A percentile compares a stretch with the other conserved stretches of the same genome.
Conservation (phyloP, 108 stramenopile species). For the Seminavis robusta region DNA sequence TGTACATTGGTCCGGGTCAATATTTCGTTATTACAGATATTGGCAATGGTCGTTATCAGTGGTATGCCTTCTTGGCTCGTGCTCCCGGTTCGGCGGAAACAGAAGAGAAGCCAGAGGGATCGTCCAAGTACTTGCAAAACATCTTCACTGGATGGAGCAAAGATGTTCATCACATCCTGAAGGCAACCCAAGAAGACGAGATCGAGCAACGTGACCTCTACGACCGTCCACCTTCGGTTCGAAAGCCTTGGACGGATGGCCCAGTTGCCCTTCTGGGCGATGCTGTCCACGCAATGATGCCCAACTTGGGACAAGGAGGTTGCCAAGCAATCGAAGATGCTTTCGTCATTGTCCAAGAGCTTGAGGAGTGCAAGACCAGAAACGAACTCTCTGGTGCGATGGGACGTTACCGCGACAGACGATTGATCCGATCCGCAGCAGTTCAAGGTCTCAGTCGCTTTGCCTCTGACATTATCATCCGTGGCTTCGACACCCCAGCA, state of each 20-base stretch:
- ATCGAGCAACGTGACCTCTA: constrained; percentile 78
- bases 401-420: constrained; percentile 35
- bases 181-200: constrained; percentile 58
- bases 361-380: constrained; percentile 31
- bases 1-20: constrained; percentile 71
- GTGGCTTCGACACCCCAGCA: constrained; percentile 71
- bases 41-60: constrained; percentile 73
- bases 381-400: constrained; percentile 28
- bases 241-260: constrained; percentile 60
- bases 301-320: constrained; percentile 78
- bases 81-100: constrained; percentile 41
- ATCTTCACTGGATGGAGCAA: constrained; percentile 58
- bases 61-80: constrained; percentile 76
- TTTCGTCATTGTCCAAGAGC: constrained; percentile 57
- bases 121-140: constrained; percentile 46
- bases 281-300: constrained; percentile 71
- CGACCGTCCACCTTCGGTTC: constrained; percentile 67
- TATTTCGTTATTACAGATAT: constrained; percentile 81
- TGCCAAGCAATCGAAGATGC: constrained; percentile 82
- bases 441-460: constrained; percentile 71
- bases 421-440: constrained; percentile 62
- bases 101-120: constrained; percentile 55
- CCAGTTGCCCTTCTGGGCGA: constrained; percentile 67
- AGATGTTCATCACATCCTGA: constrained; percentile 62
- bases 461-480: constrained; percentile 73